phyloP scores from a whole-genome alignment of 2,329 filamentous ascomycete genomes.

The Alternaria infectoria region DNA sequence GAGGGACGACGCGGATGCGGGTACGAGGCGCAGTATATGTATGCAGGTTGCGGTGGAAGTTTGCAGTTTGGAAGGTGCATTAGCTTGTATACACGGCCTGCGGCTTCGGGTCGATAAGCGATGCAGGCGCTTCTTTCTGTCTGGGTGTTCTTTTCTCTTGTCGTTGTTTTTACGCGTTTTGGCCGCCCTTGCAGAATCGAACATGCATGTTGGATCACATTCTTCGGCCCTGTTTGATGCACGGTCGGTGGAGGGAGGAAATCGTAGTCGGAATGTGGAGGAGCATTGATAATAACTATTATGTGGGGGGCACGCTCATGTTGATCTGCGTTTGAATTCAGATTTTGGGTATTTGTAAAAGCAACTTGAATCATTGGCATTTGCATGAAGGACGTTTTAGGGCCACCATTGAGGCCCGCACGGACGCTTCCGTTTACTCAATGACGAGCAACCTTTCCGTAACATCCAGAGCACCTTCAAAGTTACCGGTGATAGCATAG shows the following conservation, averaged over 20 bases:
- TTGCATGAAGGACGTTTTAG: background rate
- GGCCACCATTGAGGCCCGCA: background rate
- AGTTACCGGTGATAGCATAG: constrained; percentile 69
- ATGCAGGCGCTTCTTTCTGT: background rate
- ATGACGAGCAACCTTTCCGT: constrained; percentile 64
- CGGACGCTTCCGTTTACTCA: constrained; percentile 23
- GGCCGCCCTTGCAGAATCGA: background rate
- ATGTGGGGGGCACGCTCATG: background rate
- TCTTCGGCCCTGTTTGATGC: background rate
- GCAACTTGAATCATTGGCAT: background rate
- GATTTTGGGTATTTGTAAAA: background rate
- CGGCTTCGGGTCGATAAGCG: background rate
- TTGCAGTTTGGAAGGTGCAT: background rate
- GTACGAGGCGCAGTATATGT: background rate
- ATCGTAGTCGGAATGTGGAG: background rate
- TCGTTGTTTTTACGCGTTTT: background rate
- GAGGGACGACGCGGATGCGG: background rate
- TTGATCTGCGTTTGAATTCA: background rate
- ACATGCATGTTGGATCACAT: background rate
- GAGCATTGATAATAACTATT: background rate
- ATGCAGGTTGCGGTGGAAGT: background rate
- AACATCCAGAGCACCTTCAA: constrained; percentile 64
- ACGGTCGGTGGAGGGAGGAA: background rate
- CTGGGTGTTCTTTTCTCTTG: background rate
- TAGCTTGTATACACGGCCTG: background rate